Conservation (phyloP, 805 yeast species). For the Lachancea cidri region DNA sequence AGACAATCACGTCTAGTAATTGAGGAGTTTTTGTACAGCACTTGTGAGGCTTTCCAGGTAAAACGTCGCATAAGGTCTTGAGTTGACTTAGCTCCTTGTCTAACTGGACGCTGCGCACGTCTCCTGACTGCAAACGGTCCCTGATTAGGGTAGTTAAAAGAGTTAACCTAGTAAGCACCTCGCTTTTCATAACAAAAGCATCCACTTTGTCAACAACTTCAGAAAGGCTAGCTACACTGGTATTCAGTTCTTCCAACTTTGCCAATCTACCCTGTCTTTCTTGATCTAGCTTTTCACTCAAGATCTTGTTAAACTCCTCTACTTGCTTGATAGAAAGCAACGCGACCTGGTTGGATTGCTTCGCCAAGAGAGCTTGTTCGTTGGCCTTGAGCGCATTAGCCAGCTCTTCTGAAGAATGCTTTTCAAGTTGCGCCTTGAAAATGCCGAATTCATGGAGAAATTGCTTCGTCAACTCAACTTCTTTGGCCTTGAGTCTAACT, state of each 20-base stretch:
- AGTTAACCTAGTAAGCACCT: slow-evolving; percentile 30
- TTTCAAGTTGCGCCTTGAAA: slow-evolving; percentile 57
- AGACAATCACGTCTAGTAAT: slow-evolving; percentile 26
- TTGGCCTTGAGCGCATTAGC: slow-evolving; percentile 62
- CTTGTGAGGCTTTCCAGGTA: slow-evolving; percentile 21
- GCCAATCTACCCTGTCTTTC: slow-evolving; percentile 80
- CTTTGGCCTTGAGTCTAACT: slow-evolving; percentile 33
- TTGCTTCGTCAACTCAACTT: slow-evolving; percentile 52
- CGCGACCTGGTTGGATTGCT: slow-evolving; percentile 68
- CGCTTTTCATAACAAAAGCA: slow-evolving; percentile 33
- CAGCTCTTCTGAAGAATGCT: slow-evolving; percentile 54
- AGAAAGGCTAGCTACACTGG: slow-evolving; percentile 46
- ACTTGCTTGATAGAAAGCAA: slow-evolving; percentile 65
- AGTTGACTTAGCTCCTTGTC: slow-evolving; percentile 34
- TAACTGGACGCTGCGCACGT: slow-evolving; percentile 26
- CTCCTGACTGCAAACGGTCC: slow-evolving; percentile 18
- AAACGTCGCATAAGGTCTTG: slow-evolving; percentile 20
- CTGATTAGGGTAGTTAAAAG: slow-evolving; percentile 20
- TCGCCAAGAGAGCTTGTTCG: slow-evolving; percentile 55
- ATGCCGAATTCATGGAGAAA: slow-evolving; percentile 56
- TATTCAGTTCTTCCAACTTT: slow-evolving; percentile 55
- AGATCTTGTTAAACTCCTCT: slow-evolving; percentile 54
- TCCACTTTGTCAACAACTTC: slow-evolving; percentile 39
- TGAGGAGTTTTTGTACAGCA: slow-evolving; percentile 22
- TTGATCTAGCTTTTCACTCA: slow-evolving; percentile 54